Percentiles rank a stretch among this genome's conserved stretches.
These are phyloP conservation scores for Aspergillus bombycis DNA, from an alignment of 2,329 filamentous ascomycete genomes.

Conservation along the genomic window DNA sequence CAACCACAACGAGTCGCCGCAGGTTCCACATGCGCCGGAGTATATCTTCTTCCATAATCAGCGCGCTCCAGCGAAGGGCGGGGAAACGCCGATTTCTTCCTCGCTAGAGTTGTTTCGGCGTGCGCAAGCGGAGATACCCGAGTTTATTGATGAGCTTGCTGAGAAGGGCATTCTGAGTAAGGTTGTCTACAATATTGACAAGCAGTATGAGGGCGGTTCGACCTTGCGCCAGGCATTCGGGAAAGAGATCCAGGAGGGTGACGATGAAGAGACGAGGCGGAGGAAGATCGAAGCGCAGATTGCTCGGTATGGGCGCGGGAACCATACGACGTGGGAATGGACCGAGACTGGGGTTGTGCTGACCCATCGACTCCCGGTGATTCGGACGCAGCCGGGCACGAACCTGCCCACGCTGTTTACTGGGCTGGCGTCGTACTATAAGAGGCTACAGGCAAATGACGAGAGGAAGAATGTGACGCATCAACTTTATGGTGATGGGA, in stretches of 20 bases:
- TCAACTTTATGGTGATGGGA: slow-evolving; percentile 52
- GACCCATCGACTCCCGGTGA: slow-evolving; percentile 50
- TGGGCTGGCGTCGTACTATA: slow-evolving; percentile 51
- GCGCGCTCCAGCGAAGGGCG: slow-evolving; percentile 37
- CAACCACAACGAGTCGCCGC: slow-evolving; percentile 56
- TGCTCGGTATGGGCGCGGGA: slow-evolving; percentile 48
- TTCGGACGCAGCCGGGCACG: slow-evolving; percentile 52
- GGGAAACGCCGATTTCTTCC: slow-evolving; percentile 53
- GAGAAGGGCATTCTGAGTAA: slow-evolving; percentile 50
- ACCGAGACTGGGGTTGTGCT: slow-evolving; percentile 46
- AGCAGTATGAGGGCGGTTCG: slow-evolving; percentile 52
- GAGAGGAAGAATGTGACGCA: slow-evolving; percentile 39
- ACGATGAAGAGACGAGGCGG: slow-evolving; percentile 45
- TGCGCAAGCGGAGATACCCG: slow-evolving; percentile 50
- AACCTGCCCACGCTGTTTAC: slow-evolving; percentile 53
- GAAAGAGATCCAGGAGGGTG: slow-evolving; percentile 49
- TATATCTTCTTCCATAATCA: slow-evolving; percentile 57
- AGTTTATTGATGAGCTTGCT: slow-evolving; percentile 48
- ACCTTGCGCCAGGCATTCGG: slow-evolving; percentile 53
- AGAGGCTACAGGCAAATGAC: slow-evolving; percentile 33
- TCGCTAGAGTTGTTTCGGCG: slow-evolving; percentile 52
- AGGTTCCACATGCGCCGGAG: slow-evolving; percentile 55
- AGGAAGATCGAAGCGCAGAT: slow-evolving; percentile 56
- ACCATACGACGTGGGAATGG: slow-evolving; percentile 55
- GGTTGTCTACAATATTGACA: slow-evolving; percentile 48